Conservation (phyloP, 1,139 yeast genomes). For the Schizosaccharomyces versatilis region DNA sequence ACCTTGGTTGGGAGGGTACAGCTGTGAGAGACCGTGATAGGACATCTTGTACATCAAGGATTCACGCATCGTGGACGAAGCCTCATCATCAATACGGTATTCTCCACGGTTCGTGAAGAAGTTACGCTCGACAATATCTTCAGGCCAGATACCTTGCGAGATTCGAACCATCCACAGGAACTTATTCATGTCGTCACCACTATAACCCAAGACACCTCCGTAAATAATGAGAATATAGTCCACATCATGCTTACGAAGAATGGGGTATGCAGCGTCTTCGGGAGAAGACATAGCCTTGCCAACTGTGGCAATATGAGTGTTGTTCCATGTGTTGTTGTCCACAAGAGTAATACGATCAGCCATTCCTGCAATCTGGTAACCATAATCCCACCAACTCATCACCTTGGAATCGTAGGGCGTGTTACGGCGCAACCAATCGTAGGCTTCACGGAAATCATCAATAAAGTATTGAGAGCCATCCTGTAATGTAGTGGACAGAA, state of each 20-base stretch:
- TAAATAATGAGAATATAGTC: slow-evolving; percentile 83
- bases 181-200: slow-evolving; percentile 93
- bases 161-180: slow-evolving; percentile 98
- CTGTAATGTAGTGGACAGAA: slow-evolving; percentile 58
- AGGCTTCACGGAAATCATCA: slow-evolving; percentile 96
- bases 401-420: slow-evolving; percentile 88
- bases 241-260: slow-evolving; percentile 76
- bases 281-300: slow-evolving; percentile 91
- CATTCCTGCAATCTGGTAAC: slow-evolving; percentile 99
- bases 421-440: slow-evolving; percentile 96
- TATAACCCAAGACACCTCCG: slow-evolving; percentile 83
- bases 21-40: slow-evolving; percentile 52
- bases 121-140: slow-evolving; percentile 66
- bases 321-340: slow-evolving; percentile 98
- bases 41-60: slow-evolving; percentile 91
- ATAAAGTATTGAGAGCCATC: slow-evolving; percentile 73
- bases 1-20: slow-evolving; percentile 47
- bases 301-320: slow-evolving; percentile 98
- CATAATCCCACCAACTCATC: slow-evolving; percentile 99
- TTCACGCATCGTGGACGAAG: slow-evolving; percentile 65
- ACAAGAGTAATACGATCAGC: slow-evolving; percentile 96
- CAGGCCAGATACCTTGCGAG: slow-evolving; percentile 99
- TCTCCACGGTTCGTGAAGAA: slow-evolving; percentile 73
- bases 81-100: slow-evolving; percentile 62
- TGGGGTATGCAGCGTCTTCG: slow-evolving; percentile 74